A percentile compares a stretch with the other conserved stretches of the same genome.
phyloP scores from a whole-genome alignment of 2,329 filamentous ascomycete species.

The Knufia fluminis region DNA sequence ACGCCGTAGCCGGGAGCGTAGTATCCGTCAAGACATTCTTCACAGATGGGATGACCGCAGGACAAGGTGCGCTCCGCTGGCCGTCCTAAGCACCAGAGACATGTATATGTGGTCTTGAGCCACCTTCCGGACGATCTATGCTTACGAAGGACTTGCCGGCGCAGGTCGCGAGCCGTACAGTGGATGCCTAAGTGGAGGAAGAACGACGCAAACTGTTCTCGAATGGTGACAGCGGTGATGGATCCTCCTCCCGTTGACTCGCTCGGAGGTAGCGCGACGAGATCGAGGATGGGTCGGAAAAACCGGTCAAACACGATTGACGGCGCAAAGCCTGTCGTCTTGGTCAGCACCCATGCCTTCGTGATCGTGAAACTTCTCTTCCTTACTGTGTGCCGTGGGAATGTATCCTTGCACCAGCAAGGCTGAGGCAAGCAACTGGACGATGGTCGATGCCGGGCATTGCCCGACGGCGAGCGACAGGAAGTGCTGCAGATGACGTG shows the following conservation, averaged over 20 bases:
- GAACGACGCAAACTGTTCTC: not conserved
- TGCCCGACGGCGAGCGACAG: not conserved
- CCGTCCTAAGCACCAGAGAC: constrained; percentile 6
- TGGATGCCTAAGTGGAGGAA: not conserved
- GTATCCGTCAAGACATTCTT: constrained; percentile 9
- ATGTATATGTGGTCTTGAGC: constrained; percentile 4
- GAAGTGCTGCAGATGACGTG: constrained; percentile 1
- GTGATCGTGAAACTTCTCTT: not conserved
- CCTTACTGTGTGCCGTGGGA: not conserved
- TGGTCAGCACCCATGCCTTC: not conserved
- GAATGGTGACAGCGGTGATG: not conserved
- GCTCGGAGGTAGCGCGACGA: not conserved
- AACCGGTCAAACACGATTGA: constrained; percentile 1
- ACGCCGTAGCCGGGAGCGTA: constrained; percentile 1
- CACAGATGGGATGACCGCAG: constrained; percentile 7
- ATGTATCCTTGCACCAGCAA: not conserved
- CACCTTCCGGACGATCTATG: not conserved
- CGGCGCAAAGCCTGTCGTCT: not conserved
- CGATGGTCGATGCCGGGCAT: not conserved
- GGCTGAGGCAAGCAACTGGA: not conserved
- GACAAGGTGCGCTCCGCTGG: constrained; percentile 6
- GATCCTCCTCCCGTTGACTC: not conserved
- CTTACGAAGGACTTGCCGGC: constrained; percentile 5
- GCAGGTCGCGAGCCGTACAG: constrained; percentile 1
- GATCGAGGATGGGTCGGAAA: not conserved